phyloP scores from a whole-genome alignment of 2,329 filamentous ascomycete species.

The Colletotrichum siamense region DNA sequence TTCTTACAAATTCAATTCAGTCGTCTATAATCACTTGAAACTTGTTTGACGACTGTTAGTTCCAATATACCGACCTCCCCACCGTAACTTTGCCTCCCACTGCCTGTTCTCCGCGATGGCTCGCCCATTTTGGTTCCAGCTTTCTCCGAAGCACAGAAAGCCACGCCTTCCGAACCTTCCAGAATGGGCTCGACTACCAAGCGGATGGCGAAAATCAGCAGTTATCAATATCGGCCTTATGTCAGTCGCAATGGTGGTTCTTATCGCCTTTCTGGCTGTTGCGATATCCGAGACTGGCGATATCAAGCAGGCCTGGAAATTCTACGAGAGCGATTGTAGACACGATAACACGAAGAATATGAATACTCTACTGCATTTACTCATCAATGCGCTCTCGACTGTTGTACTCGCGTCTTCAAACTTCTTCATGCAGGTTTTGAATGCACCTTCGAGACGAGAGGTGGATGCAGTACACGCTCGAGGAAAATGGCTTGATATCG shows the following conservation, averaged over 20 bases:
- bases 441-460: neutral
- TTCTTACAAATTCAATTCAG: too few species aligned
- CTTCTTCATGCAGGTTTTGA: neutral
- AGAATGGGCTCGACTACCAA: neutral
- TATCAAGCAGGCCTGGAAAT: neutral
- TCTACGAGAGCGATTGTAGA: neutral
- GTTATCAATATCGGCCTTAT: neutral
- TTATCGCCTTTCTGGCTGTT: neutral
- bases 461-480: neutral
- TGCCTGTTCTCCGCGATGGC: too few species aligned
- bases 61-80: too few species aligned
- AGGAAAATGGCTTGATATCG: neutral
- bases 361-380: neutral
- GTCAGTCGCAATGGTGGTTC: neutral
- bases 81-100: too few species aligned
- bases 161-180: too few species aligned
- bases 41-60: too few species aligned
- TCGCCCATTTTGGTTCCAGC: too few species aligned
- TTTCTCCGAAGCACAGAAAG: too few species aligned
- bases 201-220: neutral
- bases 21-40: too few species aligned
- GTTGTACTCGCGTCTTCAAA: neutral
- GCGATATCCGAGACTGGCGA: neutral
- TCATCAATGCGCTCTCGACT: neutral
- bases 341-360: neutral